Conservation (phyloP, 2,329 filamentous ascomycete genomes). For the Xylaria multiplex region DNA sequence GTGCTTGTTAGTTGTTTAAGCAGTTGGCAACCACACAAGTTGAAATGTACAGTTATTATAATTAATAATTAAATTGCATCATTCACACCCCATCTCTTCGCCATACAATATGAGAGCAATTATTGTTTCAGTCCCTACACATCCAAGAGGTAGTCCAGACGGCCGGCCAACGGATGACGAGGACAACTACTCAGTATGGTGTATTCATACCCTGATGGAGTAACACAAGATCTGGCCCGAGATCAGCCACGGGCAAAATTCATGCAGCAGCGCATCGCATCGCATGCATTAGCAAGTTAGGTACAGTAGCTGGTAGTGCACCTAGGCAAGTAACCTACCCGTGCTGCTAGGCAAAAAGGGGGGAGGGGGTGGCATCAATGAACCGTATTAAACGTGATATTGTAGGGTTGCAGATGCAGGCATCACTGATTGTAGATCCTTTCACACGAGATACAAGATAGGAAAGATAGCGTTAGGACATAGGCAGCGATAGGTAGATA, state of each 20-base stretch:
- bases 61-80: too few species aligned
- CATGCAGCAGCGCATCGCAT: background rate
- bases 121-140: too few species aligned
- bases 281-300: constrained; percentile 11
- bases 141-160: too few species aligned
- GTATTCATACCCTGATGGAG: background rate
- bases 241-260: background rate
- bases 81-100: too few species aligned
- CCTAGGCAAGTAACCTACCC: background rate
- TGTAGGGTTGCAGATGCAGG: too few species aligned
- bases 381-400: constrained; percentile 31
- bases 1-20: too few species aligned
- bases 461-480: background rate
- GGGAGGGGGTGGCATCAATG: background rate
- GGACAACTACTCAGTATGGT: background rate
- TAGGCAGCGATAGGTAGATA: background rate
- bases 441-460: background rate
- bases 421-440: too few species aligned
- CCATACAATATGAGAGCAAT: too few species aligned
- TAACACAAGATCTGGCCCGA: constrained; percentile 17
- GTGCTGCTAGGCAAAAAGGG: background rate
- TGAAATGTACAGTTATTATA: too few species aligned
- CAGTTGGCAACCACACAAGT: too few species aligned
- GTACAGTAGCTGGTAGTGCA: background rate
- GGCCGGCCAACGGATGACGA: background rate